A percentile compares a stretch with the other conserved stretches of the same genome.
Evolutionary conservation across 1,284 basidiomycete species (phyloP).

Genomic region (Ceratobasidium sp.): DNA sequence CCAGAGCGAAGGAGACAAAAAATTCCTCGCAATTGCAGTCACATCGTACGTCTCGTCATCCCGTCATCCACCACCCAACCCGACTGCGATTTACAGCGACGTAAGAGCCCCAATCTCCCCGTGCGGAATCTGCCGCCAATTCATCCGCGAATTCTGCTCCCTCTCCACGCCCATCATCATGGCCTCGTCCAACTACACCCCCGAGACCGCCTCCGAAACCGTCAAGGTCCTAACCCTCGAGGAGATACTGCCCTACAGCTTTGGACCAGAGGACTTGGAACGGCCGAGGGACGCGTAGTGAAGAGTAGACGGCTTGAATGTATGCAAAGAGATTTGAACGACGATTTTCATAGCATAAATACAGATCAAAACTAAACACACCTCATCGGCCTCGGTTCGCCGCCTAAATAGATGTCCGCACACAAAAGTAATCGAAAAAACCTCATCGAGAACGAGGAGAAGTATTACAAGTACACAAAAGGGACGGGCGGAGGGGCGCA

Average conservation of each 20-base stretch:
- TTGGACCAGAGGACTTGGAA: conserved; percentile 40
- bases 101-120: conserved; percentile 75
- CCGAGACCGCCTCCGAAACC: conserved; percentile 60
- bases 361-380: neutral
- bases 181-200: conserved; percentile 56
- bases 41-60: conserved; percentile 64
- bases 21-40: conserved; percentile 78
- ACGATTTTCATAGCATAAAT: conserved; percentile 24
- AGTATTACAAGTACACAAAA: conserved; percentile 41
- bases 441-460: conserved; percentile 21
- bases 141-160: conserved; percentile 80
- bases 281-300: neutral
- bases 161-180: conserved; percentile 81
- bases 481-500: neutral
- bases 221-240: conserved; percentile 73
- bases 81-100: conserved; percentile 60
- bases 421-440: conserved; percentile 10
- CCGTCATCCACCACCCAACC: neutral
- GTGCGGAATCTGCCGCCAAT: conserved; percentile 91
- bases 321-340: neutral
- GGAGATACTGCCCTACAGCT: conserved; percentile 54
- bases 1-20: conserved; percentile 77
- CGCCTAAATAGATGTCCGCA: neutral
- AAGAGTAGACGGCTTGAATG: neutral
- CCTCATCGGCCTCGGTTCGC: neutral